These are phyloP conservation scores for Fraxinus sp. DNA, from an alignment of 305 asterid genomes.

Conservation along the genomic window DNA sequence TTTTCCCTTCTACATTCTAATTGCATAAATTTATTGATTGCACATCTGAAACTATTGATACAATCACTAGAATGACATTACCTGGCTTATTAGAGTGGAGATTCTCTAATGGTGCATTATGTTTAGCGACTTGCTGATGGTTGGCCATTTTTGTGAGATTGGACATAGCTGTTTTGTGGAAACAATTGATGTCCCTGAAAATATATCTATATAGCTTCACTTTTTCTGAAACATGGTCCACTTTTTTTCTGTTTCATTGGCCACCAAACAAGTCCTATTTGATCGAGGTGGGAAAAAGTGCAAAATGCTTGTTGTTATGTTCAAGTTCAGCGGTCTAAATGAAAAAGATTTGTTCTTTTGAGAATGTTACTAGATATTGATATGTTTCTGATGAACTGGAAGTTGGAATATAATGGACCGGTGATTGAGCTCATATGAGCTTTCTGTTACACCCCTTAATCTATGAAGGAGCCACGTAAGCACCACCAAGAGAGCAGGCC, in stretches of 20 bases:
- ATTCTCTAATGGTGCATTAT: not conserved
- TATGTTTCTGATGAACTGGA: not conserved
- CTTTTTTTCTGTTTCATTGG: not conserved
- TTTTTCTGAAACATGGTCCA: not conserved
- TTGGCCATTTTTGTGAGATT: not conserved
- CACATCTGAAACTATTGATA: not conserved
- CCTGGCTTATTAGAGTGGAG: not conserved
- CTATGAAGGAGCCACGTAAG: not conserved
- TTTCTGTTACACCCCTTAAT: not conserved
- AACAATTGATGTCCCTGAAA: not conserved
- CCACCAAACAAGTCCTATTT: not conserved
- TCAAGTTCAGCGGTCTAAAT: not conserved
- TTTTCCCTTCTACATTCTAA: not conserved
- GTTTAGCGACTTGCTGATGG: not conserved
- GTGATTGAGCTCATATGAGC: not conserved
- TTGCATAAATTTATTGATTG: not conserved
- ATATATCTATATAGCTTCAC: not conserved
- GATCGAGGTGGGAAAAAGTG: not conserved
- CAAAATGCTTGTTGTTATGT: not conserved
- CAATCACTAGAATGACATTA: not conserved
- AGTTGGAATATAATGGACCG: not conserved
- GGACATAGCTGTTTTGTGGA: not conserved
- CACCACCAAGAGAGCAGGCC: not conserved
- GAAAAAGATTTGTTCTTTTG: not conserved
- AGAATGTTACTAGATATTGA: not conserved